Evolutionary conservation across 2,329 filamentous ascomycete species (phyloP), one percentile per base, ranked within the genome.

Genomic region (Talaromyces funiculosus): DNA sequence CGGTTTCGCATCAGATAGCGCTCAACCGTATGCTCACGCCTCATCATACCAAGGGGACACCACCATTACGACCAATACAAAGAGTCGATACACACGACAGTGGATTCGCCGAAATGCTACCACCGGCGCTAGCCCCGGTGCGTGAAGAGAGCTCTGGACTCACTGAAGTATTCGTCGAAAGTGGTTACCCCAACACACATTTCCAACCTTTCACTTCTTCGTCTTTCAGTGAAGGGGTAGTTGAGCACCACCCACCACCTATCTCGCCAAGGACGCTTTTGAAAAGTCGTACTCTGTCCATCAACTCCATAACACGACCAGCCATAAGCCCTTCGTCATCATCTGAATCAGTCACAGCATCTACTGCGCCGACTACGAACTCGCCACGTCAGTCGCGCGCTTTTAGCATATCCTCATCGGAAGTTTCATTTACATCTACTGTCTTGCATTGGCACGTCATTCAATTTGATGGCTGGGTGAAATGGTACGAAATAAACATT

Each of bases 71-170:
- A n/a, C 59, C 53, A 5, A n/a, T 60, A 14, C 18, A 43, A 12
- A 37, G 59, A 33, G 18, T 40, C 12, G 59, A 57, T 24, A 61
- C 59, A 6, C 43, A 40, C 16, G 59, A 61, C n/a, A 61, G 59
- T 12, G 59, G 59, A 24, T 56, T 51, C 35, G 40, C 16, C 5
- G 59, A 61, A 43, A 54, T 54, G 51, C 35, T 54, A 29, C 51
- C 51, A 9, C 33, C 12, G 22, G 14, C 51, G n/a, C 37, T 59
- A 3, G 45, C 57, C n/a, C 35, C 57, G 16, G 22, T 59, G 24
- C 57, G 33, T 14, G 57, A 59, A 29, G 57, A 59, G 6, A 59
- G 45, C 14, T 40, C 33, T 12, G 57, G 45, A 10, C 33, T 59
- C 1, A 59, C 18, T 4, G 45, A 59, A 42, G 37, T 1, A 14